A percentile compares a stretch with the other conserved stretches of the same genome.
phyloP scores from a whole-genome alignment of 345 rosid species.

The Populus ilicifolia region DNA sequence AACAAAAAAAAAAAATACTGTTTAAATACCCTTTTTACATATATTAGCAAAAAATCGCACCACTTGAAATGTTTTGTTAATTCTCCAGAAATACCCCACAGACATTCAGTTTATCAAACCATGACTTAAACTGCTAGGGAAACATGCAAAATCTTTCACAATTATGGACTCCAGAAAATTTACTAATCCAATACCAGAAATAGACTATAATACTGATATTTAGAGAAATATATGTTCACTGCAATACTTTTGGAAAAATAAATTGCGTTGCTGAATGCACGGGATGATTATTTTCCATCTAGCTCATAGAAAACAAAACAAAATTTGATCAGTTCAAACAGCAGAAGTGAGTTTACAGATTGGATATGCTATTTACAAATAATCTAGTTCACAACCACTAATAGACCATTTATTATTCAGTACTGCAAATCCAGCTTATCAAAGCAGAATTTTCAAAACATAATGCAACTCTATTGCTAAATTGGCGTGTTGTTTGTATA shows the following conservation, averaged over 20 bases:
- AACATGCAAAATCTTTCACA: background rate
- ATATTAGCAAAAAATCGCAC: background rate
- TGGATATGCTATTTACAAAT: background rate
- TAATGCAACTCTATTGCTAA: background rate
- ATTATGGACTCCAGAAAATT: background rate
- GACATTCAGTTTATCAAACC: background rate
- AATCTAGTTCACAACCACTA: background rate
- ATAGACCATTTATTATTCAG: background rate
- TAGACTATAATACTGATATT: background rate
- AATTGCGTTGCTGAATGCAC: background rate
- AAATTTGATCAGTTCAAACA: background rate
- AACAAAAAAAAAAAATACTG: background rate
- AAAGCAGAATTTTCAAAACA: conserved; percentile 3
- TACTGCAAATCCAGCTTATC: background rate
- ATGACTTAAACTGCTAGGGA: background rate
- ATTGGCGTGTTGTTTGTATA: background rate
- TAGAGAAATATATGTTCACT: background rate
- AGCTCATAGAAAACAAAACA: background rate
- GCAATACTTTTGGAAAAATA: background rate
- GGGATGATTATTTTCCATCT: background rate
- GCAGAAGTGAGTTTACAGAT: background rate
- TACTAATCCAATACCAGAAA: background rate
- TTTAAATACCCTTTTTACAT: background rate
- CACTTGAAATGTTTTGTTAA: background rate
- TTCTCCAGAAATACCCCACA: background rate